Base-by-base conservation (phyloP, 768 basidiomycete genomes). In the Scleroderma bovista region DNA sequence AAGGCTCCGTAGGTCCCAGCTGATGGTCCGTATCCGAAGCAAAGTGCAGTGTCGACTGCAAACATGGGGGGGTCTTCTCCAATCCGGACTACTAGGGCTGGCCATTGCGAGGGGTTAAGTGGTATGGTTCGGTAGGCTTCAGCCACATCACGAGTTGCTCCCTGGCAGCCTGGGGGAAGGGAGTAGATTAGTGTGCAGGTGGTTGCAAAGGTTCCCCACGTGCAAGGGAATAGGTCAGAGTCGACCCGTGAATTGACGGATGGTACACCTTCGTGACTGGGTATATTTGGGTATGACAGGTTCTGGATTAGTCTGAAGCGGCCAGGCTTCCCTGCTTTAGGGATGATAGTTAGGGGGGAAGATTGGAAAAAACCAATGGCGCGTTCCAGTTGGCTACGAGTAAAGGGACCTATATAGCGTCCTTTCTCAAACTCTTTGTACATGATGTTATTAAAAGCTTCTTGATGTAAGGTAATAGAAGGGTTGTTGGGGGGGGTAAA, bases 41-140 rank as follows among this genome's bases (percentile, higher is more conserved):
- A 51, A 6, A 62, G 58, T 0, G 47, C 23, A 10, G 46, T 69
- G 42, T 71, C 59, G 19, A 70, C 48, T 2, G 54, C 56, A 24
- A 68, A 36, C 2, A 7, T 17, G 17, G 34, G 34, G 6, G 34
- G 34, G 34, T 36, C 34, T 15, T 53, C 42, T 1, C 40, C 31
- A 0, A 71, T 45, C 0, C 59, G 49, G 0, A 75, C 55, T 0
- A 73, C 66, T 0, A 63, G 26, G 0, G 62, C 69, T 1, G 70
- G 70, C 72, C 71, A 76, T 34, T 75, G 74, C 0, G 55, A 55
- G 0, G 52, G 60, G 10, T 60, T 54, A 0, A 70, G 36, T 0
- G 69, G 70, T 0, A 74, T 55, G 0, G 61, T 69, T 36, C 34
- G 8, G 34, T 36, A 36, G 6, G 60, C 54, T 56, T 67, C 34